Conservation (phyloP, 768 basidiomycete species). For the Chalciporus piperatus region DNA sequence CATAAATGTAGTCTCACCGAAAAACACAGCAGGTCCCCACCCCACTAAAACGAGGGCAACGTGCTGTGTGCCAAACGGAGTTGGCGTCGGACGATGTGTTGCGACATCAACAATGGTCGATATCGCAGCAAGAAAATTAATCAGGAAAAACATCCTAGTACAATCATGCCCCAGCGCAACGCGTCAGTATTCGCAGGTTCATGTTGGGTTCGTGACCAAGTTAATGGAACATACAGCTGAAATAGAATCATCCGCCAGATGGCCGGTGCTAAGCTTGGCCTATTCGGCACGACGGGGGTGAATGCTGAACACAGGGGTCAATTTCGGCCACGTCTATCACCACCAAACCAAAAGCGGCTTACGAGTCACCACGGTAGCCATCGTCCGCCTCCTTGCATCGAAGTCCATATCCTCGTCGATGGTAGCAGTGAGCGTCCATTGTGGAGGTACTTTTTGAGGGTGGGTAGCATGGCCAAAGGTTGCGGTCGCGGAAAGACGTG, state of each 20-base stretch:
- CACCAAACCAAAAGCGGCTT: conserved; percentile 1
- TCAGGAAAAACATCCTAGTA: conserved; percentile 40
- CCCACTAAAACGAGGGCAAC: conserved; percentile 54
- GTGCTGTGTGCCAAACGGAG: conserved; percentile 64
- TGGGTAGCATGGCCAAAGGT: neutral
- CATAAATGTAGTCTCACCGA: conserved; percentile 37
- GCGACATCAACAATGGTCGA: conserved; percentile 52
- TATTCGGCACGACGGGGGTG: neutral
- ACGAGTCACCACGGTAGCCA: too few species aligned
- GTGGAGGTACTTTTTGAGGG: neutral
- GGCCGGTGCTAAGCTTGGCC: conserved; percentile 34
- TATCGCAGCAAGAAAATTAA: conserved; percentile 48
- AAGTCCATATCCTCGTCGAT: neutral
- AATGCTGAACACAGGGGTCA: conserved; percentile 5
- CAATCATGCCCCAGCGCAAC: too few species aligned
- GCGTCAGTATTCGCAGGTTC: too few species aligned
- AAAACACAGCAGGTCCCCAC: conserved; percentile 58
- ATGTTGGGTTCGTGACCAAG: too few species aligned
- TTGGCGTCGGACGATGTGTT: conserved; percentile 35
- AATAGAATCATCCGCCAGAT: conserved; percentile 55
- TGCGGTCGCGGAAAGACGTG: too few species aligned
- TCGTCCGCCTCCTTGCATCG: neutral
- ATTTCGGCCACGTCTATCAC: neutral
- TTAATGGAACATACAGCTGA: conserved; percentile 43
- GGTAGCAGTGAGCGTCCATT: conserved; percentile 6